These are phyloP conservation scores for Barnettozyma populi DNA, from an alignment of 805 yeast species.

Conservation along the genomic window DNA sequence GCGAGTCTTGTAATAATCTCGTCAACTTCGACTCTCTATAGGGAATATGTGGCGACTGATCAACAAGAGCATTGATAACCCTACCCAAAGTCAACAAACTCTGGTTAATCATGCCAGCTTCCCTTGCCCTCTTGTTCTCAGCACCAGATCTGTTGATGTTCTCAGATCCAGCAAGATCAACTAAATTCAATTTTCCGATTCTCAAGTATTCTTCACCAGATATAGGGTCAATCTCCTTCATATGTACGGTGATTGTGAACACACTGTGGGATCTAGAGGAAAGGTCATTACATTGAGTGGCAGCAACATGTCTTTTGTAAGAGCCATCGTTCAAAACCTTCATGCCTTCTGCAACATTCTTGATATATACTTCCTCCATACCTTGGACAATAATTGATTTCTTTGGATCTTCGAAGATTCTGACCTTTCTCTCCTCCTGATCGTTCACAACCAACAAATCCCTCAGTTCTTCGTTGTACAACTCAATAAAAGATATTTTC, in stretches of 20 bases:
- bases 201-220: conserved; percentile 46
- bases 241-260: conserved; percentile 59
- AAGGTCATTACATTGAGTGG: conserved; percentile 70
- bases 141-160: conserved; percentile 84
- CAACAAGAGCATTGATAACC: conserved; percentile 72
- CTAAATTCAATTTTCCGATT: conserved; percentile 70
- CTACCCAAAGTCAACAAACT: conserved; percentile 80
- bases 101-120: conserved; percentile 88
- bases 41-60: conserved; percentile 65
- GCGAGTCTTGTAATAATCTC: conserved; percentile 69
- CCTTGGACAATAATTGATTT: conserved; percentile 49
- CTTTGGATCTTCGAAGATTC: conserved; percentile 44
- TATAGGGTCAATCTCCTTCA: conserved; percentile 42
- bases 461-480: conserved; percentile 74
- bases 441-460: conserved; percentile 47
- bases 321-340: conserved; percentile 52
- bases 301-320: conserved; percentile 61
- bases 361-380: conserved; percentile 48
- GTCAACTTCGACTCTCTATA: conserved; percentile 82
- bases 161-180: conserved; percentile 94
- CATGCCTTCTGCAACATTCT: conserved; percentile 46
- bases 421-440: conserved; percentile 40
- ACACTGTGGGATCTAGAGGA: conserved; percentile 81
- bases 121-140: conserved; percentile 74
- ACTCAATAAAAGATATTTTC: conserved; percentile 69